phyloP scores from a whole-genome alignment of 2,329 filamentous ascomycete genomes.

The Pseudonectria foliicola region DNA sequence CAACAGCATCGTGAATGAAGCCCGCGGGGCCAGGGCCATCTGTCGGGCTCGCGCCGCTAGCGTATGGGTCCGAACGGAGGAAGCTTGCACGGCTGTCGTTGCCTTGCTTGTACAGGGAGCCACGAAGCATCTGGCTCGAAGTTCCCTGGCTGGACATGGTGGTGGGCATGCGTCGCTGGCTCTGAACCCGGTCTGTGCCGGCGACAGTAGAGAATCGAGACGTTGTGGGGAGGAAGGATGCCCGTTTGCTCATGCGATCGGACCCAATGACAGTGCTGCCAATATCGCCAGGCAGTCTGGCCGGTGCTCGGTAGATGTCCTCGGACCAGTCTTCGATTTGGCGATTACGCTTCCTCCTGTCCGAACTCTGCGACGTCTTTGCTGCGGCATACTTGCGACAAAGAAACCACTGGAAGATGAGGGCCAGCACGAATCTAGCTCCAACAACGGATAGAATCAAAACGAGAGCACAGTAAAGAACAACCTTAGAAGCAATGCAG shows the following conservation, averaged over 20 bases:
- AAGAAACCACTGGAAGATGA: conserved; percentile 96
- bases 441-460: conserved; percentile 87
- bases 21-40: conserved; percentile 78
- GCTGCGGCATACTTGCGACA: conserved; percentile 75
- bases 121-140: conserved; percentile 63
- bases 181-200: conserved; percentile 56
- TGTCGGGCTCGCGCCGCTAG: conserved; percentile 43
- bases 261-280: conserved; percentile 56
- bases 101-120: conserved; percentile 62
- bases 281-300: conserved; percentile 69
- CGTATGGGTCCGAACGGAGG: conserved; percentile 51
- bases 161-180: conserved; percentile 57
- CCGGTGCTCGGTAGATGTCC: conserved; percentile 90
- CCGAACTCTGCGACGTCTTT: conserved; percentile 75
- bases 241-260: conserved; percentile 71
- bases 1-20: conserved; percentile 94
- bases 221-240: conserved; percentile 85
- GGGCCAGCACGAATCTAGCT: conserved; percentile 78
- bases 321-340: conserved; percentile 98
- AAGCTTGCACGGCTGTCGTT: conserved; percentile 61
- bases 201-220: conserved; percentile 93
- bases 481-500: conserved; percentile 95
- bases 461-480: conserved; percentile 85
- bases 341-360: conserved; percentile 76
- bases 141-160: conserved; percentile 92